Evolutionary conservation across 1,139 yeast species (phyloP), one percentile per base, ranked within the genome.

Genomic region (Casaregolazyma suthepensis): DNA sequence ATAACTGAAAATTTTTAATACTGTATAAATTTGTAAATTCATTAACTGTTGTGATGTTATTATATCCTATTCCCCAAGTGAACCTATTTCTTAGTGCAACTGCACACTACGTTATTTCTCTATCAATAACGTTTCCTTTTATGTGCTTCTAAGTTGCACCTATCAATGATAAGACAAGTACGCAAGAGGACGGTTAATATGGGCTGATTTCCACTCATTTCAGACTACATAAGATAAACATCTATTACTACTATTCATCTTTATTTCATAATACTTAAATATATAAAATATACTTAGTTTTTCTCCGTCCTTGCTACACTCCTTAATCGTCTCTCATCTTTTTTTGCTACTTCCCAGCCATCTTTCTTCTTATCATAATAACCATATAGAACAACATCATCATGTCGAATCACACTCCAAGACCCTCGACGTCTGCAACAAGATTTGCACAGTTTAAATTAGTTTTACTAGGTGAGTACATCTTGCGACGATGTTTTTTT

Each of bases 401-500:
- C 44, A 47, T 43, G 47, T 49, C 52, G 42, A 46, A 29, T 23
- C 45, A 49, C 12, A 66, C 71, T 17, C 72, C 72, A 43, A 63
- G 72, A 50, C 61, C 68, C 12, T 66, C 73, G 18, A 60, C 70
- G 5, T 67, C 73, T 7, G 58, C 71, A 13, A 59, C 68, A 45
- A 68, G 77, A 48, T 77, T 77, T 64, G 82, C 79, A 22, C 90
- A 84, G 70, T 85, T 91, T 68, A 93, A 93, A 70, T 78, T 93
- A 54, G 99, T 91, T 4, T 78, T 91, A 50, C 76, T 91, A 43
- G 87, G 75, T 70, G 63, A 42, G 73, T 63, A 26, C 12, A 23
- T 1, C 10, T 19, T 44, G 47, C 38, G 45, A 38, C 6, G n/a
- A 7, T 12, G 1, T 15, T 45, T 15, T 43, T 37, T 29, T 22